Evolutionary conservation across 2,329 filamentous ascomycete genomes (phyloP).

Genomic region (Alternaria gansuensis): DNA sequence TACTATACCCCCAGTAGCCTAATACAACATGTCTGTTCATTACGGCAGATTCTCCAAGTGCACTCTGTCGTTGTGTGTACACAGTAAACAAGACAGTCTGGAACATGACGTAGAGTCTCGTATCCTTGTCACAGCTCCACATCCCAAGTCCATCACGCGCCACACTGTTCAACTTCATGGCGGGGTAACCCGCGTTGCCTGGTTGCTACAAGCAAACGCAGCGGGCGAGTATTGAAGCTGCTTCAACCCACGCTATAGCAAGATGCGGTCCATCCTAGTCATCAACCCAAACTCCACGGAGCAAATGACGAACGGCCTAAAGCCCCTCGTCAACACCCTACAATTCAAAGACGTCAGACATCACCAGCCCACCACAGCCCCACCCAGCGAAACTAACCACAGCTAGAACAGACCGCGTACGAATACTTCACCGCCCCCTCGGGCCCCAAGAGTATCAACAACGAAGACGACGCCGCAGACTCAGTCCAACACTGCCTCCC

Average conservation of each 20-base stretch:
- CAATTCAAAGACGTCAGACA: conserved; percentile 56
- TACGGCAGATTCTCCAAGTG: not conserved
- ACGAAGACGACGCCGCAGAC: conserved; percentile 70
- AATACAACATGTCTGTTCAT: conserved; percentile 17
- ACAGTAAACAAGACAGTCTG: not conserved
- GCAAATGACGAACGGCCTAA: conserved; percentile 74
- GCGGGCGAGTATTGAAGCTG: conserved; percentile 42
- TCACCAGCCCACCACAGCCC: conserved; percentile 33
- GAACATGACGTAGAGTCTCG: conserved; percentile 22
- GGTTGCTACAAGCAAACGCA: conserved; percentile 10
- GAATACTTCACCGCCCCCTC: conserved; percentile 72
- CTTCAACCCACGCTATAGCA: conserved; percentile 34
- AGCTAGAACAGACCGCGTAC: conserved; percentile 57
- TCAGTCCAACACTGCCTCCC: conserved; percentile 71
- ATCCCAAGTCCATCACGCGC: conserved; percentile 21
- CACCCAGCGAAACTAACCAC: conserved; percentile 56
- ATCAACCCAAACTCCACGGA: conserved; percentile 82
- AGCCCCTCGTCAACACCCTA: conserved; percentile 58
- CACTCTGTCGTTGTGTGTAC: not conserved
- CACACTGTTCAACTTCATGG: conserved; percentile 19
- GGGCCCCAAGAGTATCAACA: conserved; percentile 80
- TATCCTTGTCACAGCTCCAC: conserved; percentile 25
- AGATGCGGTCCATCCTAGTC: conserved; percentile 66
- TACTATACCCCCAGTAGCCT: conserved; percentile 20
- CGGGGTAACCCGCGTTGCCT: conserved; percentile 24